Percentiles rank a stretch among this genome's conserved stretches.
These are phyloP conservation scores for Clitopilus passeckerianus DNA, from an alignment of 768 basidiomycete genomes.

Conservation along the genomic window DNA sequence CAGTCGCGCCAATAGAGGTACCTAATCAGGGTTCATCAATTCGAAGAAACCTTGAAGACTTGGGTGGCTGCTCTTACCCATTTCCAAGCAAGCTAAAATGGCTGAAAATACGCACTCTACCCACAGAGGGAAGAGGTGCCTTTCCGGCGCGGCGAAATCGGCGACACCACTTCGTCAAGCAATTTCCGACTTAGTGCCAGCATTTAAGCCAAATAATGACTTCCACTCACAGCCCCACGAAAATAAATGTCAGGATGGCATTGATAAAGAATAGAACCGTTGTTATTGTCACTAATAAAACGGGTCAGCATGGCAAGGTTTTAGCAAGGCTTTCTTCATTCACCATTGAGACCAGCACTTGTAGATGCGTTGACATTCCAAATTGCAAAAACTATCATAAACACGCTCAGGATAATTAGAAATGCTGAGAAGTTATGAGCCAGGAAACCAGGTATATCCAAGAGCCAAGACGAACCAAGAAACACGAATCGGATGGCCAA, in stretches of 20 bases:
- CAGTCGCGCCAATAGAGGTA: neutral
- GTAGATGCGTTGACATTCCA: conserved; percentile 47
- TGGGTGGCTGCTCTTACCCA: neutral
- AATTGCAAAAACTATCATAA: conserved; percentile 49
- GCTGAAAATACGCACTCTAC: neutral
- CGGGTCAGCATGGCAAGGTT: neutral
- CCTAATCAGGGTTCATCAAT: neutral
- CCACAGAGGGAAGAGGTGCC: neutral
- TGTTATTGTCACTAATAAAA: conserved; percentile 36
- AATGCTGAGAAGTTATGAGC: conserved; percentile 28
- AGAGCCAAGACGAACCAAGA: conserved; percentile 39
- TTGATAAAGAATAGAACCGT: conserved; percentile 46
- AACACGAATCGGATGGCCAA: conserved; percentile 51
- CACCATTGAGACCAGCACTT: conserved; percentile 31
- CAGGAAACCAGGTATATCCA: neutral
- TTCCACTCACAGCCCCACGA: conserved; percentile 27
- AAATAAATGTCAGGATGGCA: conserved; percentile 31
- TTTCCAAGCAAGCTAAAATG: neutral
- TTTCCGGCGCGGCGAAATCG: conserved; percentile 22
- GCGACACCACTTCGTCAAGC: conserved; percentile 29
- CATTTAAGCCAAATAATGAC: too few relatives aligned
- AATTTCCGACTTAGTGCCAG: too few relatives aligned
- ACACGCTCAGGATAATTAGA: conserved; percentile 43
- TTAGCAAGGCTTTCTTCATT: conserved; percentile 6
- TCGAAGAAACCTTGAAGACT: neutral